Conservation (phyloP, 257 asterid genomes). For the Cordia subcordata region DNA sequence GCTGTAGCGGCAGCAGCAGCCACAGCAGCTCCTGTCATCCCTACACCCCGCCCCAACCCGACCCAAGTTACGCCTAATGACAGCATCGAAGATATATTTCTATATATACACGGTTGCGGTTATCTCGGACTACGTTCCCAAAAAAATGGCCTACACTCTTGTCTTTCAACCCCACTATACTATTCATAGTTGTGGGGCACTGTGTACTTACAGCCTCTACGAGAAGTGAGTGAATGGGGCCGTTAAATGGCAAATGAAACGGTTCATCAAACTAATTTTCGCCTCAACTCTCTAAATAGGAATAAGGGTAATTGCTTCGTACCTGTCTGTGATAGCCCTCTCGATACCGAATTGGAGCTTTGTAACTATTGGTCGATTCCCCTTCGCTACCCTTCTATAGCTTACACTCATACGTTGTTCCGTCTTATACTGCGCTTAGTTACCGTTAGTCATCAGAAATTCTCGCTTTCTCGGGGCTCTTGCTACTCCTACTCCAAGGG, state of each 20-base stretch:
- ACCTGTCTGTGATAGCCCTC: not conserved
- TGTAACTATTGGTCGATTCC: not conserved
- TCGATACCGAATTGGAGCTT: conserved; percentile 2
- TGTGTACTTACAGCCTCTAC: conserved; percentile 4
- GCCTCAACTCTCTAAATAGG: conserved; percentile 7
- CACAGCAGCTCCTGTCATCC: no score
- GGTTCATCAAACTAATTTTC: conserved; percentile 1
- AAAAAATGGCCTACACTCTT: conserved; percentile 1
- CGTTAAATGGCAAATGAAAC: conserved; percentile 1
- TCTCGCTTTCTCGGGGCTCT: no score
- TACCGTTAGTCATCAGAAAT: no score
- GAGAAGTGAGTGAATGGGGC: conserved; percentile 6
- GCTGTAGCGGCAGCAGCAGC: no score
- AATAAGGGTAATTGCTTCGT: not conserved
- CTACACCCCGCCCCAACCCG: no score
- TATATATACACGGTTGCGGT: not conserved
- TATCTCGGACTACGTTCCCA: not conserved
- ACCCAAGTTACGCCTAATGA: no score
- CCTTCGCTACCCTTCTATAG: not conserved
- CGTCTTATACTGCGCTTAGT: no score
- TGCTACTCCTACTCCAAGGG: no score
- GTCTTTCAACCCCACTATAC: no score
- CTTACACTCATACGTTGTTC: no score
- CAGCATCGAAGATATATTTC: not conserved
- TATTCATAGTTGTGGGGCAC: conserved; percentile 5